Evolutionary conservation across 2,329 filamentous ascomycete genomes (phyloP).

Genomic region (Paecilomyces sp.): DNA sequence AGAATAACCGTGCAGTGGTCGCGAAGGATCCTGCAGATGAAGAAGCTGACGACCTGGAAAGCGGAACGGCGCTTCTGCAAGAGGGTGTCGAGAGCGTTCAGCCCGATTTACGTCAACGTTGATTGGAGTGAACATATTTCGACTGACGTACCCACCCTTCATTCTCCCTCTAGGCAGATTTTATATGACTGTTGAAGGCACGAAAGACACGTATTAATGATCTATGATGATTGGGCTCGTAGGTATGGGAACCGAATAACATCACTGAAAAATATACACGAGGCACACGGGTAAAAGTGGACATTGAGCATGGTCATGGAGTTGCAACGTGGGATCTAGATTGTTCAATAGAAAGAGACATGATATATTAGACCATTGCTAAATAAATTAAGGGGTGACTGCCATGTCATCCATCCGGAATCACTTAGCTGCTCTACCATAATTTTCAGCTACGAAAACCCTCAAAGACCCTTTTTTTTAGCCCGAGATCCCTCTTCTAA

Average conservation of each 20-base stretch:
- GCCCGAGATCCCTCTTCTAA: too few species aligned
- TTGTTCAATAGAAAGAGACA: not conserved
- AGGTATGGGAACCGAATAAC: not conserved
- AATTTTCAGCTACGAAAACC: too few species aligned
- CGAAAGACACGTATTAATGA: not conserved
- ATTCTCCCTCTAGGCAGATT: not conserved
- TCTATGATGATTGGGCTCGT: not conserved
- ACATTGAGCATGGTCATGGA: not conserved
- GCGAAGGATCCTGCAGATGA: not conserved
- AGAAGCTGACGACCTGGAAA: not conserved
- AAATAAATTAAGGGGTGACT: not conserved
- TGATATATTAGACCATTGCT: not conserved
- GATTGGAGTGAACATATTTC: not conserved
- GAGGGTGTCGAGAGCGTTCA: not conserved
- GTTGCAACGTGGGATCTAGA: not conserved
- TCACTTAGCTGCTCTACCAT: too few species aligned
- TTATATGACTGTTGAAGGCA: not conserved
- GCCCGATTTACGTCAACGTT: not conserved
- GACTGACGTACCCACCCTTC: not conserved
- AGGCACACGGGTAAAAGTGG: not conserved
- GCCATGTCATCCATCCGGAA: not conserved
- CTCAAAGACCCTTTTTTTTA: too few species aligned
- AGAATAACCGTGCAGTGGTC: slow-evolving; percentile 8
- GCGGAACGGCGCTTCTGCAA: not conserved
- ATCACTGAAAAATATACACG: not conserved